These are phyloP conservation scores for Anisogramma anomala DNA, from an alignment of 2,329 filamentous ascomycete genomes.

Conservation along the genomic window DNA sequence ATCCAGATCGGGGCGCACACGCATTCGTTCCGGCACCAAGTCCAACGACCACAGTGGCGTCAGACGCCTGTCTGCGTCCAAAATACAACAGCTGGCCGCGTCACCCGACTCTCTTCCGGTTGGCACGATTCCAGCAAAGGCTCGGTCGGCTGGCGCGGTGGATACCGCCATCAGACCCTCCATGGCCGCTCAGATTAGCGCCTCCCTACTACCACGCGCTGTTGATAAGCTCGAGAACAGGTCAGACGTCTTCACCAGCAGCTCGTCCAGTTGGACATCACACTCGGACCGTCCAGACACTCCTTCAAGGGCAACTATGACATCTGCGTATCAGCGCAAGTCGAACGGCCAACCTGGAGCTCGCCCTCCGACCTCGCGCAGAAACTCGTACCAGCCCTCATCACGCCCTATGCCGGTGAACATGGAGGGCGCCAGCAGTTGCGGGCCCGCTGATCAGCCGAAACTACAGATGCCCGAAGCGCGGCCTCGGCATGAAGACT, in stretches of 20 bases:
- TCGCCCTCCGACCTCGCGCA: constrained; percentile 25
- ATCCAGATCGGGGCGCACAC: constrained; percentile 10
- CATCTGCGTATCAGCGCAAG: constrained; percentile 33
- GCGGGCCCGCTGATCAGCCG: constrained; percentile 15
- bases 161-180: constrained; percentile 25
- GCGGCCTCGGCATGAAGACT: neutral
- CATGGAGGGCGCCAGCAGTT: constrained; percentile 23
- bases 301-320: constrained; percentile 35
- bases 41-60: constrained; percentile 29
- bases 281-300: constrained; percentile 21
- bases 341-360: constrained; percentile 23
- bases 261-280: constrained; percentile 22
- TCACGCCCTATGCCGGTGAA: constrained; percentile 33
- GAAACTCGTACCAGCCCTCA: constrained; percentile 39
- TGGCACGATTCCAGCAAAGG: constrained; percentile 30
- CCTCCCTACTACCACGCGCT: constrained; percentile 12
- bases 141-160: constrained; percentile 25
- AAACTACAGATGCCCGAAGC: neutral
- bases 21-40: constrained; percentile 22
- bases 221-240: constrained; percentile 20
- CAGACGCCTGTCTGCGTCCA: constrained; percentile 43
- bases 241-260: constrained; percentile 16
- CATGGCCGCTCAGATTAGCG: constrained; percentile 24
- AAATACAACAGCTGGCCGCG: constrained; percentile 46
- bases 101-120: constrained; percentile 48